Conservation (phyloP, 495 filamentous ascomycete genomes). For the Articulospora tetracladia region DNA sequence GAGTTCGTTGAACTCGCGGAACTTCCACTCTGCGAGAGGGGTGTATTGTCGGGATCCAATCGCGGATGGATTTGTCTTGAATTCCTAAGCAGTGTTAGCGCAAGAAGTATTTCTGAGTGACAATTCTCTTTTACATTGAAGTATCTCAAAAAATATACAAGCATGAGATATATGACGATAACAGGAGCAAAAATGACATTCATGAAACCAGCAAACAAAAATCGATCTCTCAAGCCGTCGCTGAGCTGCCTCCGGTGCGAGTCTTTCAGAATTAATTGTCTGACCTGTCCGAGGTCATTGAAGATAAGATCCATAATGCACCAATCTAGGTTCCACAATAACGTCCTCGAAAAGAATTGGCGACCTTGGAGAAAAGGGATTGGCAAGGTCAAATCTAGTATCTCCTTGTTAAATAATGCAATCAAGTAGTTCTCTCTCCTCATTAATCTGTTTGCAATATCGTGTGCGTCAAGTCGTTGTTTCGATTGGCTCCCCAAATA, state of each 20-base stretch:
- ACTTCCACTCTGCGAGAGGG: slow-evolving; percentile 94
- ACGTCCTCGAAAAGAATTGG: slow-evolving; percentile 72
- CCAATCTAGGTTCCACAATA: slow-evolving; percentile 86
- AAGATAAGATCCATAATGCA: slow-evolving; percentile 94
- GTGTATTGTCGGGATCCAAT: slow-evolving; percentile 85
- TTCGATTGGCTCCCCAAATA: slow-evolving; percentile 85
- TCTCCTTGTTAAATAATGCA: slow-evolving; percentile 93
- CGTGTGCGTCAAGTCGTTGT: slow-evolving; percentile 91
- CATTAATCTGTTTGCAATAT: slow-evolving; percentile 97
- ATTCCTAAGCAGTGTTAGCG: slow-evolving; percentile 48
- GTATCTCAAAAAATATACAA: slow-evolving; percentile 88
- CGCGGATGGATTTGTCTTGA: slow-evolving; percentile 84
- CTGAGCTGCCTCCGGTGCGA: slow-evolving; percentile 76
- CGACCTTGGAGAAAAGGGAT: slow-evolving; percentile 77
- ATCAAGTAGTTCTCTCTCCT: slow-evolving; percentile 95
- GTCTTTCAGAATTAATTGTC: slow-evolving; percentile 77
- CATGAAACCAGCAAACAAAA: slow-evolving; percentile 77
- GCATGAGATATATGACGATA: slow-evolving; percentile 72
- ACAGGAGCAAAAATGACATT: slow-evolving; percentile 84
- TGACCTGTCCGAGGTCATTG: slow-evolving; percentile 78
- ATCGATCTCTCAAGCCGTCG: slow-evolving; percentile 66
- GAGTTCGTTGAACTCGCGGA: slow-evolving; percentile 96
- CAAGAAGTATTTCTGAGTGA: not conserved
- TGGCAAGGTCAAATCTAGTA: slow-evolving; percentile 80
- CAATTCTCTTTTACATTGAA: slow-evolving; percentile 82